Conservation (phyloP, 805 yeast species). For the Wickerhamomyces queroliae region DNA sequence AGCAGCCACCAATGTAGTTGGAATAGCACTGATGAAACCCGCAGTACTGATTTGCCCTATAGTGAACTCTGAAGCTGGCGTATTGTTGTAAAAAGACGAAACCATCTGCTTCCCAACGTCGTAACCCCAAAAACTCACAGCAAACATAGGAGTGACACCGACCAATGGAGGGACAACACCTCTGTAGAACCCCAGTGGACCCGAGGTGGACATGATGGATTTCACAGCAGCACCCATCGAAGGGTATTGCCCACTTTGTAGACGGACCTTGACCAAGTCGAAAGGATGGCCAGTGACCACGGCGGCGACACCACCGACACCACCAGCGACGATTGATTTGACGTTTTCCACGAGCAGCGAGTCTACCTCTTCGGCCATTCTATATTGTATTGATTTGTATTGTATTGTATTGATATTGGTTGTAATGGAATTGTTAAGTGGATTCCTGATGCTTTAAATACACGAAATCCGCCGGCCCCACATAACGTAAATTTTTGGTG, state of each 20-base stretch:
- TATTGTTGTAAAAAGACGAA: conserved; percentile 29
- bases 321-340: conserved; percentile 88
- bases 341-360: conserved; percentile 56
- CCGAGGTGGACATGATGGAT: conserved; percentile 66
- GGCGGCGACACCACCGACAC: conserved; percentile 95
- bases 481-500: too few species aligned
- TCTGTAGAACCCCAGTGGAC: conserved; percentile 77
- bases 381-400: background rate
- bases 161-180: conserved; percentile 92
- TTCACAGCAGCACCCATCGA: conserved; percentile 64
- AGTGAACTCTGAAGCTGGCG: conserved; percentile 37
- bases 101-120: conserved; percentile 85
- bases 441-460: background rate
- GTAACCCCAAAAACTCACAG: conserved; percentile 98
- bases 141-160: conserved; percentile 99
- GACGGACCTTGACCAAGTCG: conserved; percentile 85
- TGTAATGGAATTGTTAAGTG: background rate
- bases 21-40: conserved; percentile 90
- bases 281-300: conserved; percentile 96
- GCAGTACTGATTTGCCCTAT: conserved; percentile 79
- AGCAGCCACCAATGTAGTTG: conserved; percentile 94
- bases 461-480: too few species aligned
- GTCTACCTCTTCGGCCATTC: conserved; percentile 18
- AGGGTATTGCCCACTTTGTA: conserved; percentile 67
- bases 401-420: background rate